Percentiles rank a stretch among this genome's conserved stretches.
These are phyloP conservation scores for Solanum hybrid DNA, from an alignment of 305 asterid genomes.

Conservation along the genomic window DNA sequence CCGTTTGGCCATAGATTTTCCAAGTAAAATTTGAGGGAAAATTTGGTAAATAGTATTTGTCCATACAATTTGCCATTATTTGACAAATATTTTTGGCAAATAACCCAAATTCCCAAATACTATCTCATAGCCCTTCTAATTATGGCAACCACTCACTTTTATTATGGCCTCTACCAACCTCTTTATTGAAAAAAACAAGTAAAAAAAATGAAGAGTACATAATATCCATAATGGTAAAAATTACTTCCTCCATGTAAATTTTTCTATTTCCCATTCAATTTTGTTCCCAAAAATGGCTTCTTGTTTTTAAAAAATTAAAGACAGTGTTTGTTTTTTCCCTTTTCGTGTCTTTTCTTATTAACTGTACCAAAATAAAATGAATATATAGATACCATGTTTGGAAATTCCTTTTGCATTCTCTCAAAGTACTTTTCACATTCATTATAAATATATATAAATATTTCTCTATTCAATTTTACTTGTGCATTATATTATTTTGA, in stretches of 20 bases:
- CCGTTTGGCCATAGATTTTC: too few relatives aligned
- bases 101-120: too few relatives aligned
- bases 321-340: background rate
- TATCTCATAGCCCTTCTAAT: slow-evolving; percentile 3
- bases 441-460: too few relatives aligned
- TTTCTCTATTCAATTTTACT: too few relatives aligned
- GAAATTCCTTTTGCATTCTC: background rate
- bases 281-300: background rate
- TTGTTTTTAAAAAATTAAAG: background rate
- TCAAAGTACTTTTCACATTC: background rate
- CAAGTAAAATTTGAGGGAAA: too few relatives aligned
- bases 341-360: background rate
- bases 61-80: too few relatives aligned
- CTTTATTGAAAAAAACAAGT: background rate
- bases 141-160: slow-evolving; percentile 12
- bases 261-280: background rate
- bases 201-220: background rate
- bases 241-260: background rate
- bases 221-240: background rate
- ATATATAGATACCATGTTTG: background rate
- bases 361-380: background rate
- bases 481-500: background rate
- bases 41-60: too few relatives aligned
- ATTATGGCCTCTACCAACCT: background rate
- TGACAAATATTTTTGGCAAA: too few relatives aligned